These are phyloP conservation scores for Podospora comata DNA, from an alignment of 495 filamentous ascomycete species.

Conservation along the genomic window DNA sequence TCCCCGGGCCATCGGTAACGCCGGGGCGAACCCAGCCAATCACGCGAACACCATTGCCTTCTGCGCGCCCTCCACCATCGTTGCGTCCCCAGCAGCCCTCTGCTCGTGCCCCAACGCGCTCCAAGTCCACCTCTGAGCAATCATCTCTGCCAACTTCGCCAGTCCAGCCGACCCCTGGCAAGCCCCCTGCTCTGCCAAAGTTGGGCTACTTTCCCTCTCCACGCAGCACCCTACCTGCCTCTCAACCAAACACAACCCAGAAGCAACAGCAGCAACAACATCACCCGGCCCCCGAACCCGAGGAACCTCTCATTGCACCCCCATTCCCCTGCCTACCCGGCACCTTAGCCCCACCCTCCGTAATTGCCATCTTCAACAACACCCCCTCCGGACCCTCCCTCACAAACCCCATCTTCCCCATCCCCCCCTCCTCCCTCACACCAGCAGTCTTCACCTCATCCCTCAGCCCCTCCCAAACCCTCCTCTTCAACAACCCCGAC, in stretches of 20 bases:
- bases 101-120: background rate
- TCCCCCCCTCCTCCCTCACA: background rate
- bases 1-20: background rate
- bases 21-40: background rate
- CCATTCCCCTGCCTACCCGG: background rate
- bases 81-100: background rate
- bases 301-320: background rate
- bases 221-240: background rate
- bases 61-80: background rate
- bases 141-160: background rate
- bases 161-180: too few species aligned
- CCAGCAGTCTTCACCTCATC: background rate
- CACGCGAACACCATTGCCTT: background rate
- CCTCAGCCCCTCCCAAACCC: background rate
- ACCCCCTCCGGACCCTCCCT: background rate
- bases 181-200: background rate
- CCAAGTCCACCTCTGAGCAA: background rate
- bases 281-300: background rate
- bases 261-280: background rate
- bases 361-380: background rate
- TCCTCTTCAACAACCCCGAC: background rate
- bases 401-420: background rate
- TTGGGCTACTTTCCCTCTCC: background rate
- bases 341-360: background rate
- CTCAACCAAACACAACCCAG: background rate